Percentiles rank a stretch among this genome's conserved stretches.
Conservation (phyloP, 257 asterid species). For the Ehretia macrophylla region DNA sequence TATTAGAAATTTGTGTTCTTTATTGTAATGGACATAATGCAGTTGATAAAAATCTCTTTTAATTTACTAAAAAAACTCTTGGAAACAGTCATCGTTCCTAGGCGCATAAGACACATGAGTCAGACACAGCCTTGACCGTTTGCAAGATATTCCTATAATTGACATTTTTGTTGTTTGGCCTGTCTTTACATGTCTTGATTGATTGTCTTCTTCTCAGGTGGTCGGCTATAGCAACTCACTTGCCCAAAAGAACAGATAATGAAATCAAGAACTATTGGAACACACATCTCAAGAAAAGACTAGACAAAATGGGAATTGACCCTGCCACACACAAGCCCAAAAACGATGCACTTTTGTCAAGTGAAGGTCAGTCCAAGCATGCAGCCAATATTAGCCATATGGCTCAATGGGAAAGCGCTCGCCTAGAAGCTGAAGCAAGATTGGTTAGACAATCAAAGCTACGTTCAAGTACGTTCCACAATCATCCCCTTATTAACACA, state of each 20-base stretch:
- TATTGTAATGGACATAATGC: too few species aligned
- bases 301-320: conserved; percentile 81
- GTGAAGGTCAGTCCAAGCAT: conserved; percentile 61
- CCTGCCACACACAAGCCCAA: conserved; percentile 90
- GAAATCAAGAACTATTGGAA: conserved; percentile 91
- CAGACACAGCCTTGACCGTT: too few species aligned
- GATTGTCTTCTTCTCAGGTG: conserved; percentile 50
- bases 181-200: background rate
- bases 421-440: conserved; percentile 90
- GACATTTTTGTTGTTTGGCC: too few species aligned
- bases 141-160: too few species aligned
- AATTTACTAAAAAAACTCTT: too few species aligned
- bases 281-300: conserved; percentile 75
- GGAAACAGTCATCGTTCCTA: too few species aligned
- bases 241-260: conserved; percentile 80
- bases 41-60: too few species aligned
- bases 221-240: conserved; percentile 93
- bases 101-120: too few species aligned
- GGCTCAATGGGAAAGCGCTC: conserved; percentile 99
- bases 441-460: conserved; percentile 69
- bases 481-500: conserved; percentile 10
- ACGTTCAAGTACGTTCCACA: conserved; percentile 32
- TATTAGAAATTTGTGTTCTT: too few species aligned
- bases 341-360: conserved; percentile 56
- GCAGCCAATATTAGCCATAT: conserved; percentile 88